Evolutionary conservation across 345 rosid genomes (phyloP).

Genomic region (Populus nigra): DNA sequence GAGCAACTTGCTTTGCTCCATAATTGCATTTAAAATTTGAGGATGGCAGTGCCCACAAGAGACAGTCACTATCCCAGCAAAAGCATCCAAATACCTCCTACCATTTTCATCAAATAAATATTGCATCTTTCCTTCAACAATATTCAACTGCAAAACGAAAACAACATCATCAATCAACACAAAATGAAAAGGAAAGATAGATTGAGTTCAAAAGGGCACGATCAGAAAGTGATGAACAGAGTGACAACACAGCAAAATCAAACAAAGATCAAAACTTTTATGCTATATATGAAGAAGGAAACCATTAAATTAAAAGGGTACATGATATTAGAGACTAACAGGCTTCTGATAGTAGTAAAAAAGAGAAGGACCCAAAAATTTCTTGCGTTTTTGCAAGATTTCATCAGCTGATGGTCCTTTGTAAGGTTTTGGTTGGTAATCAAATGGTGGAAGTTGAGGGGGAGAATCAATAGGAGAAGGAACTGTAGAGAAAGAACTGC

Average conservation of each 20-base stretch:
- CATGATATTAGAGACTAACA: constrained; percentile 34
- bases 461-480: constrained; percentile 22
- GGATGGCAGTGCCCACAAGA: constrained; percentile 98
- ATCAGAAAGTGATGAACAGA: no score
- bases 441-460: constrained; percentile 72
- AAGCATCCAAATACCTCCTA: constrained; percentile 72
- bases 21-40: constrained; percentile 58
- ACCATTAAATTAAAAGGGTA: not conserved
- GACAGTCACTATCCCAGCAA: constrained; percentile 90
- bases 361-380: constrained; percentile 82
- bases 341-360: constrained; percentile 86
- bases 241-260: not conserved
- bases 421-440: constrained; percentile 66
- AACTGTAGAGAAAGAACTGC: constrained; percentile 23
- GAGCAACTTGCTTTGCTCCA: constrained; percentile 76
- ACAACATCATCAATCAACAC: not conserved
- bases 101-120: constrained; percentile 86
- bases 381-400: constrained; percentile 69
- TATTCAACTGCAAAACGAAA: constrained; percentile 50
- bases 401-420: constrained; percentile 69
- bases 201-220: not conserved
- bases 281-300: not conserved
- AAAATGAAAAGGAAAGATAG: not conserved
- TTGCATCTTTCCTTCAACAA: constrained; percentile 98
- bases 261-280: no score